phyloP scores from a whole-genome alignment of 805 yeast genomes.

The Diddensiella transvaalensis region DNA sequence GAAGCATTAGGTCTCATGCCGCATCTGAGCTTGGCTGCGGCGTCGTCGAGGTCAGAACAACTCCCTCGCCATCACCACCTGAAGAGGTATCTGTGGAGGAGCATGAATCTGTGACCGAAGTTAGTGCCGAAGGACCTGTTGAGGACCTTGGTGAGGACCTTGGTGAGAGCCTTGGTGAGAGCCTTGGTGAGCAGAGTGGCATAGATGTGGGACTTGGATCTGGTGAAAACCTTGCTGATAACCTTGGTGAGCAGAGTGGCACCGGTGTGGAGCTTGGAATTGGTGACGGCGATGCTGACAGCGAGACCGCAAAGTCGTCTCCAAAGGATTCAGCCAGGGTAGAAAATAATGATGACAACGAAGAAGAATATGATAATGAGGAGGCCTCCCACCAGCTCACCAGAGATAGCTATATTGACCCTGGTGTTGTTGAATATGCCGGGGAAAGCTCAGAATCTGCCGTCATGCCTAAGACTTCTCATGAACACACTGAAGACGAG shows the following conservation, averaged over 20 bases:
- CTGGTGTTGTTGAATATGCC: slow-evolving; percentile 2
- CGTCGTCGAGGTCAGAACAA: neutral
- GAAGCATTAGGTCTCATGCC: neutral
- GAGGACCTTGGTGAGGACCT: neutral
- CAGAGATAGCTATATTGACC: neutral
- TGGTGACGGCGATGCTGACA: neutral
- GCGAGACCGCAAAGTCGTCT: neutral
- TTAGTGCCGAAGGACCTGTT: neutral
- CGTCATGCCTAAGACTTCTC: neutral
- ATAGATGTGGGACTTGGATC: neutral
- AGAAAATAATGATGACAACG: neutral
- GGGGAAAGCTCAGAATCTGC: neutral
- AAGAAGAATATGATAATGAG: neutral
- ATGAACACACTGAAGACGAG: slow-evolving; percentile 6
- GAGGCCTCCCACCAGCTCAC: slow-evolving; percentile 5
- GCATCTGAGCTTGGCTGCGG: neutral
- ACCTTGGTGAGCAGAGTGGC: too few species aligned
- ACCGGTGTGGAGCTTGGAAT: too few species aligned
- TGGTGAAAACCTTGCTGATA: neutral
- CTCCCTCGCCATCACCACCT: neutral
- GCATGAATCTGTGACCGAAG: neutral
- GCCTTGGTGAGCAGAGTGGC: neutral
- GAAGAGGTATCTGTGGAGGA: neutral
- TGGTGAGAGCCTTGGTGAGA: neutral
- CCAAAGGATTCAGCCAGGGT: neutral